These are phyloP conservation scores for Platanthera zijinensis DNA, from an alignment of 106 monocot species.

Conservation along the genomic window DNA sequence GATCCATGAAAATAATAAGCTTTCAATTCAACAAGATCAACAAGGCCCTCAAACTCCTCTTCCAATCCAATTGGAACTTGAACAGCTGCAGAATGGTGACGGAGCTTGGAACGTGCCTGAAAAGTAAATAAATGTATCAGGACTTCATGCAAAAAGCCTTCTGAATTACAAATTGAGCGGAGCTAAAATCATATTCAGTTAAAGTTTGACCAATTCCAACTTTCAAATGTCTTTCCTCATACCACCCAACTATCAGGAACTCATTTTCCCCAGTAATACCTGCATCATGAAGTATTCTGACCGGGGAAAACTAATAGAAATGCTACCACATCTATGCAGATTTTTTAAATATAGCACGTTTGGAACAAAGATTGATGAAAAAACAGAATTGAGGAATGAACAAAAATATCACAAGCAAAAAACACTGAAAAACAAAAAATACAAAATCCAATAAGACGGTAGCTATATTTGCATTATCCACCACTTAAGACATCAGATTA, in stretches of 20 bases:
- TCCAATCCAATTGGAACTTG: conserved; percentile 97
- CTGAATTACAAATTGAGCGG: not conserved
- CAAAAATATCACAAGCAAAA: not conserved
- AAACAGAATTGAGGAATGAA: not conserved
- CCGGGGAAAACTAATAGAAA: not conserved
- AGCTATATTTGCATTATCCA: not conserved
- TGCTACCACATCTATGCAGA: not conserved
- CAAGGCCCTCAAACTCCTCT: conserved; percentile 92
- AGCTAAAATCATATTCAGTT: not conserved
- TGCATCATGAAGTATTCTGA: not conserved
- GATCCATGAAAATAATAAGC: conserved; percentile 87
- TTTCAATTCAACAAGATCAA: conserved; percentile 91
- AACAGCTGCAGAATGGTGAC: conserved; percentile 93
- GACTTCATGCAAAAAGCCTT: not conserved
- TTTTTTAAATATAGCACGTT: not conserved
- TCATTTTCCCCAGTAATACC: not conserved
- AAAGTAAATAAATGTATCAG: conserved; percentile 12
- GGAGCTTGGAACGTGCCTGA: conserved; percentile 92
- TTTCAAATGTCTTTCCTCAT: not conserved
- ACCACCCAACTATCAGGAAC: not conserved
- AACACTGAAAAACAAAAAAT: not conserved
- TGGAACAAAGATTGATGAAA: not conserved
- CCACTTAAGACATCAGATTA: not conserved
- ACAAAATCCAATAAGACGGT: not conserved
- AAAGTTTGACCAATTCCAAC: not conserved